A percentile compares a stretch with the other conserved stretches of the same genome.
Conservation (phyloP, 2,329 filamentous ascomycete species). For the Byssothecium circinans region DNA sequence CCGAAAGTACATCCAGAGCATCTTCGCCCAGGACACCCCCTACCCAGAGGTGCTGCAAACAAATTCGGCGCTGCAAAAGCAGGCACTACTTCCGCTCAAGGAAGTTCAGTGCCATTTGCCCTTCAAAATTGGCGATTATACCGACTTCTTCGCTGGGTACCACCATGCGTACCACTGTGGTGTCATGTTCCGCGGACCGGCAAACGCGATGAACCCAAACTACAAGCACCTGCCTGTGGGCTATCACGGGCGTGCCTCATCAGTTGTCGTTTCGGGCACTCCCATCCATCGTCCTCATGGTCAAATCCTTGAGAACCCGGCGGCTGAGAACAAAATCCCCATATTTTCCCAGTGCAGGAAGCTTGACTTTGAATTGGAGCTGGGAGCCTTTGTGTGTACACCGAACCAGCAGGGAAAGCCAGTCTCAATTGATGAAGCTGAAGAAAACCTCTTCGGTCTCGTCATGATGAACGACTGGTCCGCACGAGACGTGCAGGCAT, state of each 20-base stretch:
- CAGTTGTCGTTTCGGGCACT: constrained; percentile 73
- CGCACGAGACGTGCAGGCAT: constrained; percentile 77
- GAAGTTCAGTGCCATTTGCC: constrained; percentile 69
- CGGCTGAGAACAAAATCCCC: constrained; percentile 63
- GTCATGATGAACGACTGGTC: constrained; percentile 89
- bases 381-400: constrained; percentile 72
- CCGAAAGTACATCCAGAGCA: constrained; percentile 66
- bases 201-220: constrained; percentile 76
- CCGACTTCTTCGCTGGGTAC: constrained; percentile 80
- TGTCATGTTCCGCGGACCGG: constrained; percentile 70
- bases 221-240: constrained; percentile 80
- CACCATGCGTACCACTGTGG: constrained; percentile 78
- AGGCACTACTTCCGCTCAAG: constrained; percentile 61
- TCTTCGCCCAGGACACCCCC: constrained; percentile 63
- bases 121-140: constrained; percentile 79
- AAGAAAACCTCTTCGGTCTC: constrained; percentile 74
- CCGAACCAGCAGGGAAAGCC: constrained; percentile 66
- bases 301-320: constrained; percentile 69
- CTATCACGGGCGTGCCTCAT: constrained; percentile 78
- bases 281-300: constrained; percentile 72
- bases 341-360: constrained; percentile 64
- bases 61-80: constrained; percentile 60
- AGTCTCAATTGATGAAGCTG: constrained; percentile 65
- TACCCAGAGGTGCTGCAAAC: constrained; percentile 64
- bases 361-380: constrained; percentile 78